A percentile compares a stretch with the other conserved stretches of the same genome.
These are phyloP conservation scores for Irpex lacteus DNA, from an alignment of 1,284 basidiomycete species.

Conservation along the genomic window DNA sequence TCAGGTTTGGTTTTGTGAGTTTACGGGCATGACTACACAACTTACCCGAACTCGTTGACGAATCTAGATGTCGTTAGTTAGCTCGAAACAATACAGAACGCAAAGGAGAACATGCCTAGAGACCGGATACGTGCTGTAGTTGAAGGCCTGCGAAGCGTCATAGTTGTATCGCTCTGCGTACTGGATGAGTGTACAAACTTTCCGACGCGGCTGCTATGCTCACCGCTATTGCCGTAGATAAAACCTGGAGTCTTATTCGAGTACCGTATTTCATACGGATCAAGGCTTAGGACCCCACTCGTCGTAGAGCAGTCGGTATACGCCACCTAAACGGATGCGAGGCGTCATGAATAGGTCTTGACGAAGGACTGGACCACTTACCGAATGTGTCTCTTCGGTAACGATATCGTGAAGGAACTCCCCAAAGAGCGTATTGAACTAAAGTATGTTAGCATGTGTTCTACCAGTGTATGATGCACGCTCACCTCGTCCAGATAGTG, in stretches of 20 bases:
- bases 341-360: not conserved
- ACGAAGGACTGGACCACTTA: slow-evolving; percentile 21
- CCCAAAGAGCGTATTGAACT: slow-evolving; percentile 53
- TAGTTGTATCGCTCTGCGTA: slow-evolving; percentile 54
- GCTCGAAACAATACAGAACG: not conserved
- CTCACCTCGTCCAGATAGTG: slow-evolving; percentile 50
- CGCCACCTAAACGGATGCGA: slow-evolving; percentile 39
- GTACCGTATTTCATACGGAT: slow-evolving; percentile 55
- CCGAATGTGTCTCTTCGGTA: slow-evolving; percentile 49
- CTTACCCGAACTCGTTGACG: slow-evolving; percentile 61
- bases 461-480: not conserved
- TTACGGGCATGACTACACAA: not conserved
- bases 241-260: slow-evolving; percentile 46
- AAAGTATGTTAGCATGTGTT: not conserved
- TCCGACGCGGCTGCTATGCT: slow-evolving; percentile 11
- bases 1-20: not conserved
- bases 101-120: slow-evolving; percentile 33
- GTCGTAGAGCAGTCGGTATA: slow-evolving; percentile 67
- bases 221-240: slow-evolving; percentile 59
- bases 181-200: not conserved
- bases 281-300: slow-evolving; percentile 51
- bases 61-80: slow-evolving; percentile 33
- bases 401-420: slow-evolving; percentile 51
- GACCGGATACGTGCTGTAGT: slow-evolving; percentile 54
- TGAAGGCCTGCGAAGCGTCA: slow-evolving; percentile 50